Conservation (phyloP, 176 grass and related monocot species). For the Puccinellia tenuiflora region DNA sequence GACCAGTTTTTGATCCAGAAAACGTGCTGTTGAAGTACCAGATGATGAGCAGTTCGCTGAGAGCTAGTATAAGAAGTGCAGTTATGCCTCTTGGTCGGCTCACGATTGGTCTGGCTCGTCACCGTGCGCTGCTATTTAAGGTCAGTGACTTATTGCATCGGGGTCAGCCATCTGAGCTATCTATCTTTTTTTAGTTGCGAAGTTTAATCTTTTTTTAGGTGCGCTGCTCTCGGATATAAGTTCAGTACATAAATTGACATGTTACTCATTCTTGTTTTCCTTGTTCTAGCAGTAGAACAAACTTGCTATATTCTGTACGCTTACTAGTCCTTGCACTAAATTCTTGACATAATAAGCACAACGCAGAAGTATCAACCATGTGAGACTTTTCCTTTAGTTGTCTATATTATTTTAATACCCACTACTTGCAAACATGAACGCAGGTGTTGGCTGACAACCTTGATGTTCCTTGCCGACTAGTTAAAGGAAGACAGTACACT, state of each 20-base stretch:
- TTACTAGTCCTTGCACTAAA: neutral
- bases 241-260: neutral
- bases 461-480: conserved; percentile 71
- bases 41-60: conserved; percentile 40
- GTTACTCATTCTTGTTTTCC: neutral
- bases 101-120: conserved; percentile 77
- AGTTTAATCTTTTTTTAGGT: too few relatives aligned
- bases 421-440: conserved; percentile 14
- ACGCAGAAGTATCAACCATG: neutral
- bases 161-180: neutral
- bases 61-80: conserved; percentile 45
- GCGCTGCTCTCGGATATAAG: conserved; percentile 11
- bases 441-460: conserved; percentile 92
- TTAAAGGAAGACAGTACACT: conserved; percentile 90
- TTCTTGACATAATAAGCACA: neutral
- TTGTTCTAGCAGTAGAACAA: neutral
- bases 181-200: neutral
- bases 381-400: neutral
- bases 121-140: conserved; percentile 95
- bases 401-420: conserved; percentile 10
- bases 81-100: conserved; percentile 68
- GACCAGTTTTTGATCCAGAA: conserved; percentile 65
- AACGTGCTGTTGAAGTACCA: conserved; percentile 50
- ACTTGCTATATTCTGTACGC: neutral
- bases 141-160: conserved; percentile 35